These are phyloP conservation scores for Candida maesae DNA, from an alignment of 805 yeast species.

Conservation along the genomic window DNA sequence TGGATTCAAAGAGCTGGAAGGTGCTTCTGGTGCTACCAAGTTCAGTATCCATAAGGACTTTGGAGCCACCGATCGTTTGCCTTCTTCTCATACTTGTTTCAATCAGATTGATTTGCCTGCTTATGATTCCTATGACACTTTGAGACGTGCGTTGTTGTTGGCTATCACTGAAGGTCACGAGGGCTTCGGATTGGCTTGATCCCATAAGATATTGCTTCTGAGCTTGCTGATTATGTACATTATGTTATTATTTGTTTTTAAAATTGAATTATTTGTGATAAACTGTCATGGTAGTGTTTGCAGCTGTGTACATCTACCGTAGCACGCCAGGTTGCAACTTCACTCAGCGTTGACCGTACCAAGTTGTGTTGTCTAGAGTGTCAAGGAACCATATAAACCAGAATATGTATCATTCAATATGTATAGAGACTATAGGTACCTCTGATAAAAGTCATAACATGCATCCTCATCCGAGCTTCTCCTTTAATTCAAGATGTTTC, in stretches of 20 bases:
- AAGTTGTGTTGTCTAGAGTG: too few relatives aligned
- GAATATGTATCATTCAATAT: too few relatives aligned
- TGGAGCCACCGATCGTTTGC: constrained; percentile 80
- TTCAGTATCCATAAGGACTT: constrained; percentile 89
- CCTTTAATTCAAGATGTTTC: too few relatives aligned
- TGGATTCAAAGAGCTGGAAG: constrained; percentile 87
- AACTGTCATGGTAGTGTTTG: not conserved
- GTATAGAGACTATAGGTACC: too few relatives aligned
- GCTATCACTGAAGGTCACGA: constrained; percentile 95
- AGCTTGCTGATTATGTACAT: not conserved
- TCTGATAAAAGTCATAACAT: too few relatives aligned
- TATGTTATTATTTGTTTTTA: too few relatives aligned
- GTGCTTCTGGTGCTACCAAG: constrained; percentile 80
- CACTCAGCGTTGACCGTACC: too few relatives aligned
- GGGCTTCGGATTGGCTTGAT: constrained; percentile 85
- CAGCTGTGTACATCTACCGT: too few relatives aligned
- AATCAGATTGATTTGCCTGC: constrained; percentile 93
- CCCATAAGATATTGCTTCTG: not conserved
- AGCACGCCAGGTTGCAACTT: too few relatives aligned
- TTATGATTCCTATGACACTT: constrained; percentile 81
- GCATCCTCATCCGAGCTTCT: too few relatives aligned
- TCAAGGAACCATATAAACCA: too few relatives aligned
- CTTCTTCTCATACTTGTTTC: constrained; percentile 96
- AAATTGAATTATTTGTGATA: not conserved
- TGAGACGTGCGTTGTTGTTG: constrained; percentile 72